These are phyloP conservation scores for Phalaenopsis hybrid DNA, from an alignment of 116 monocot genomes.

Conservation along the genomic window DNA sequence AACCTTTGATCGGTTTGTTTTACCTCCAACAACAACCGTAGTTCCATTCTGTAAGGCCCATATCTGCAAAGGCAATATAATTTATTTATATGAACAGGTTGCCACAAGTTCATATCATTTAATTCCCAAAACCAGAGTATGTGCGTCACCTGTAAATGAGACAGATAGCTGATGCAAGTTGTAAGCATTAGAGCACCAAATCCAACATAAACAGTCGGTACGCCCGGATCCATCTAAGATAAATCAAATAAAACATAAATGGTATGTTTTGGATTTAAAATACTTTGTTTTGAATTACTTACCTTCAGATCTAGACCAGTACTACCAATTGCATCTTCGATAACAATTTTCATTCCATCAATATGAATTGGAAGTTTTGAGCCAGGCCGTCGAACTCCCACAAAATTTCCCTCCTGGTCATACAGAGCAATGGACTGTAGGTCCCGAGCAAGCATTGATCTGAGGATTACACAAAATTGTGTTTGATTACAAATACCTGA, in stretches of 20 bases:
- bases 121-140: background rate
- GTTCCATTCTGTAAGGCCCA: conserved; percentile 99
- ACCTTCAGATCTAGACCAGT: conserved; percentile 93
- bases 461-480: conserved; percentile 13
- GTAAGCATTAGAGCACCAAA: conserved; percentile 98
- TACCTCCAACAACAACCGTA: conserved; percentile 74
- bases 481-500: too few relatives aligned
- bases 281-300: conserved; percentile 1
- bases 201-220: conserved; percentile 89
- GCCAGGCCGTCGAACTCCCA: conserved; percentile 68
- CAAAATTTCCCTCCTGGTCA: conserved; percentile 91
- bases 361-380: conserved; percentile 91
- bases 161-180: conserved; percentile 83
- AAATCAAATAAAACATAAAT: background rate
- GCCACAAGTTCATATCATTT: background rate
- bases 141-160: conserved; percentile 74
- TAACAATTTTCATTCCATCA: conserved; percentile 63
- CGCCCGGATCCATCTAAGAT: conserved; percentile 77
- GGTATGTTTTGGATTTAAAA: background rate
- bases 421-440: conserved; percentile 83
- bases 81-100: background rate
- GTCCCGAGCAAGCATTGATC: conserved; percentile 95
- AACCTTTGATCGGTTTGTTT: conserved; percentile 83
- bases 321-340: conserved; percentile 97
- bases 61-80: conserved; percentile 32